Evolutionary conservation across 768 basidiomycete genomes (phyloP).

Genomic region (Udeniomyces megalosporus): DNA sequence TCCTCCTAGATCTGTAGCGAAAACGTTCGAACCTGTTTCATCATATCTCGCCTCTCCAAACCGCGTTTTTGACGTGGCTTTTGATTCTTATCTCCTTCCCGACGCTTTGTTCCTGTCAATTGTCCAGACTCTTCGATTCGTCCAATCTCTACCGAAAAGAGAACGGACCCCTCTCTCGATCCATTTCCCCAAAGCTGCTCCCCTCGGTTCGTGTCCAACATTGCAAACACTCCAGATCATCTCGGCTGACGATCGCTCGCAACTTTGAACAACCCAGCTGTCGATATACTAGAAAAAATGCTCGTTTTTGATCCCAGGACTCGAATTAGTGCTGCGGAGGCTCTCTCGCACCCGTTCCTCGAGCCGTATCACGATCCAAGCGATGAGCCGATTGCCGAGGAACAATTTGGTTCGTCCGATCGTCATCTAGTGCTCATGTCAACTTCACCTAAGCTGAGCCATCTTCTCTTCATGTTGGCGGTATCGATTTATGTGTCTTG

Average conservation of each 20-base stretch:
- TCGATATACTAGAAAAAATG: constrained; percentile 96
- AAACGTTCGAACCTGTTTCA: too few relatives aligned
- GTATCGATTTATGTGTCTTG: too few relatives aligned
- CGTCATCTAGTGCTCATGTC: too few relatives aligned
- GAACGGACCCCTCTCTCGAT: constrained; percentile 88
- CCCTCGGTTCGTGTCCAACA: background rate
- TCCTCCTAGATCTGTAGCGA: too few relatives aligned
- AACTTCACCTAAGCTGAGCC: too few relatives aligned
- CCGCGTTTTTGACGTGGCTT: too few relatives aligned
- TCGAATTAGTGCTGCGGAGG: constrained; percentile 82
- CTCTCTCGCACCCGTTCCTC: constrained; percentile 83
- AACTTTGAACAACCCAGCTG: constrained; percentile 72
- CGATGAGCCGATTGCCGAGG: constrained; percentile 83
- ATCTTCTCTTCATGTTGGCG: too few relatives aligned
- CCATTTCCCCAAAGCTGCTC: constrained; percentile 58
- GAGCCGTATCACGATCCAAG: constrained; percentile 96
- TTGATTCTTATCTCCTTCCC: background rate
- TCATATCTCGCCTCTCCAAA: too few relatives aligned
- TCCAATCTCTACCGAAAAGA: constrained; percentile 92
- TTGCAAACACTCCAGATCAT: too few relatives aligned
- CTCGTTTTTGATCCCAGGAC: constrained; percentile 95
- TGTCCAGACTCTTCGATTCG: constrained; percentile 80
- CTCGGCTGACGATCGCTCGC: too few relatives aligned
- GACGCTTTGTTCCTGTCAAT: background rate
- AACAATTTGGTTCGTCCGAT: constrained; percentile 44